Base-by-base conservation (phyloP, 2,329 filamentous ascomycete genomes). In the Chaetomium strumarium region DNA sequence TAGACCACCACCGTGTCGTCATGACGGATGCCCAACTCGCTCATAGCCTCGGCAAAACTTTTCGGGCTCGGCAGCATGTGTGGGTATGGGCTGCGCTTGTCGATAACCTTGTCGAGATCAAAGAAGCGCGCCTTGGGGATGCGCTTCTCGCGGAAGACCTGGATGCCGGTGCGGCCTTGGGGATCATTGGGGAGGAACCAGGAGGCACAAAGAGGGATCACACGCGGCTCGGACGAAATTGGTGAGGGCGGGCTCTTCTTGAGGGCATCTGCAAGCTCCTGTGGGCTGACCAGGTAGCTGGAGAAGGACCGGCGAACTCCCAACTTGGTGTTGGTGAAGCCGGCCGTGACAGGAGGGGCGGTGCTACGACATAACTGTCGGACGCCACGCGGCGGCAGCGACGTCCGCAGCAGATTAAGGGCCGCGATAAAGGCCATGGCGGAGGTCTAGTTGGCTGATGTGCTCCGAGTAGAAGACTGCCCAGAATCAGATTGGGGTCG, bases 111-210 rank as follows among this genome's bases (percentile, higher is more conserved):
- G 71, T 99, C 93, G 49, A 99, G 79, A 69, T 99, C 91, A 69
- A 99, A 99, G 80, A 97, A 99, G 31, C 90, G 87, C 1, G 93
- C 86, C 64, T 85, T 84, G 19, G 91, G 92, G 58, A 99, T 93
- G 63, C 90, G 88, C 66, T 84, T 81, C 66, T 89, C 80, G 60
- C 84, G 81, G 75, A 92, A 99, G 40, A 85, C 83, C 58, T 93
- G 78, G 61, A 87, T 82, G 49, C 93, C 93, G 46, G 81, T 88
- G 56, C 90, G 85, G 49, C 81, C 81, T 30, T 70, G 60, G 17
- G 67, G 58, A 61, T 96, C 92, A 69, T 96, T 97, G 58, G 93
- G 93, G 58, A 99, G 81, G 67, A 96, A 99, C 93, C 93, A 99
- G 20, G 90, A 81, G 43, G 91, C 93, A 70, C 91, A 96, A 39